Conservation (phyloP, 768 basidiomycete genomes). For the Suillus subaureus region DNA sequence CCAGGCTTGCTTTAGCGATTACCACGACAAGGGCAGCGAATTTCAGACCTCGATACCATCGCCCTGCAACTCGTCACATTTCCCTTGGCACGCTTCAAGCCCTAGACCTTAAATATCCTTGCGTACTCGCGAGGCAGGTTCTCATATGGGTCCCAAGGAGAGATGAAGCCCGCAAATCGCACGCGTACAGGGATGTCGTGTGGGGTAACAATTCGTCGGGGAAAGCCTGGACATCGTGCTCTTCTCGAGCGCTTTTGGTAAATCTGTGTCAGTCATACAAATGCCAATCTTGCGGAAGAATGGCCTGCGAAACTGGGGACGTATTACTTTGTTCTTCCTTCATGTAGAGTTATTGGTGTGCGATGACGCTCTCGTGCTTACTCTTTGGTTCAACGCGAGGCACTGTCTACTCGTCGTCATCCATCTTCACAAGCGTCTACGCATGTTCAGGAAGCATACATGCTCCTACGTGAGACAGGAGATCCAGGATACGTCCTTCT, state of each 20-base stretch:
- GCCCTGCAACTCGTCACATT: conserved; percentile 66
- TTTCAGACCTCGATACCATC: conserved; percentile 65
- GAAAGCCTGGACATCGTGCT: conserved; percentile 80
- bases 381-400: conserved; percentile 57
- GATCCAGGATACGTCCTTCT: conserved; percentile 39
- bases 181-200: conserved; percentile 77
- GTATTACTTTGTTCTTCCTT: conserved; percentile 89
- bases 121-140: conserved; percentile 93
- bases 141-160: conserved; percentile 98
- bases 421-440: conserved; percentile 76
- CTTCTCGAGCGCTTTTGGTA: conserved; percentile 66
- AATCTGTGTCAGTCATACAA: conserved; percentile 45
- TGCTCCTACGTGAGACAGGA: conserved; percentile 70
- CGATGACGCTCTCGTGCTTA: conserved; percentile 51
- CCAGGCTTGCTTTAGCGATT: conserved; percentile 53
- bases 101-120: conserved; percentile 94
- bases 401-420: conserved; percentile 67
- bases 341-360: conserved; percentile 74
- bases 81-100: conserved; percentile 84
- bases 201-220: conserved; percentile 98
- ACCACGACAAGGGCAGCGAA: not conserved
- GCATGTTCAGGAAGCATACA: conserved; percentile 82
- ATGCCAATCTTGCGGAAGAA: conserved; percentile 2
- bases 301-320: conserved; percentile 25
- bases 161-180: conserved; percentile 86